These are phyloP conservation scores for Sporobolomyces pararoseus DNA, from an alignment of 768 basidiomycete species.

Conservation along the genomic window DNA sequence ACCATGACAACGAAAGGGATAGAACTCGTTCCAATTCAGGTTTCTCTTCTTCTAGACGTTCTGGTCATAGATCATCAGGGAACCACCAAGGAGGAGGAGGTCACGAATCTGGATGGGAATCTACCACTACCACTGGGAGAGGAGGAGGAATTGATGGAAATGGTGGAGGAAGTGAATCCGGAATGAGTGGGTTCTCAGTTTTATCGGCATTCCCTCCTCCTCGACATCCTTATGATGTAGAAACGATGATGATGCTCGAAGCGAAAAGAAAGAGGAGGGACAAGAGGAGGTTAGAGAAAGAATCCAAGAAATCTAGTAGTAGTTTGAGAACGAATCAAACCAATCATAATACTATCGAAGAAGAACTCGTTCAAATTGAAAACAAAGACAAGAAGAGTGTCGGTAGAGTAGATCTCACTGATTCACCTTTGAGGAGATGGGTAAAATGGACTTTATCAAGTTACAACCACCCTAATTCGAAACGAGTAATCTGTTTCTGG, in stretches of 20 bases:
- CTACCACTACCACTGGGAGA: constrained; percentile 2
- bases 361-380: neutral
- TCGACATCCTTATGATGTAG: neutral
- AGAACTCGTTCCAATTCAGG: neutral
- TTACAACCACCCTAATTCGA: neutral
- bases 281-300: neutral
- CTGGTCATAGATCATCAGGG: neutral
- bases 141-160: no score
- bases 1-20: no score
- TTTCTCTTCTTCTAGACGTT: neutral
- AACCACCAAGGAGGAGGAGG: neutral
- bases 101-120: neutral
- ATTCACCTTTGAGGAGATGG: constrained; percentile 16
- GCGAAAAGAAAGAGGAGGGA: neutral
- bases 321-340: no score
- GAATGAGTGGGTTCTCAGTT: constrained; percentile 13
- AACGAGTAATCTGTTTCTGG: neutral
- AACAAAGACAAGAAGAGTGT: neutral
- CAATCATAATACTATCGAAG: no score
- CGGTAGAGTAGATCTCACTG: constrained; percentile 6
- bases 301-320: neutral
- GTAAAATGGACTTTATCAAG: constrained; percentile 4
- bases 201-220: constrained; percentile 1
- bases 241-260: neutral
- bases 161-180: no score